A percentile compares a stretch with the other conserved stretches of the same genome.
Conservation (phyloP, 495 filamentous ascomycete genomes). For the Daldinia bambusicola region DNA sequence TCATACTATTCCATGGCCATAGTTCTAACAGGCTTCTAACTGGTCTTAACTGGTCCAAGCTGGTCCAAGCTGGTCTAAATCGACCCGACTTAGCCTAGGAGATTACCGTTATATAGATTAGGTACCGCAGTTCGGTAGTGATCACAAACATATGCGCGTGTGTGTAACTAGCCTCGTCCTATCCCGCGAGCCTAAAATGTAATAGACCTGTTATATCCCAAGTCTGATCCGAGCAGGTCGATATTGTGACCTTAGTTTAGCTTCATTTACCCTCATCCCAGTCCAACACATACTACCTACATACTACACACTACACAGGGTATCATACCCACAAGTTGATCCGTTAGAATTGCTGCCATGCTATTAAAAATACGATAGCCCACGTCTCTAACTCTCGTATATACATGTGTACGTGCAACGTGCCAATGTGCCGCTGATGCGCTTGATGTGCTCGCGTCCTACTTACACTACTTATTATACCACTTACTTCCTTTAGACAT, state of each 20-base stretch:
- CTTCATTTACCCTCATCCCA: slow-evolving; percentile 27
- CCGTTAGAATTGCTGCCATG: slow-evolving; percentile 20
- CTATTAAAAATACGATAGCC: slow-evolving; percentile 33
- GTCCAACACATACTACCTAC: background rate
- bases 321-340: slow-evolving; percentile 26
- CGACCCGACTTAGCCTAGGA: slow-evolving; percentile 15
- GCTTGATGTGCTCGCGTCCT: background rate
- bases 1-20: slow-evolving; percentile 5
- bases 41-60: background rate
- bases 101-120: slow-evolving; percentile 26
- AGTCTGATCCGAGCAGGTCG: background rate
- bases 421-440: background rate
- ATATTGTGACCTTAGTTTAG: slow-evolving; percentile 21
- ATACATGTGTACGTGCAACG: slow-evolving; percentile 19
- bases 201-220: slow-evolving; percentile 33
- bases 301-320: background rate
- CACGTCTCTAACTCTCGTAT: slow-evolving; percentile 22
- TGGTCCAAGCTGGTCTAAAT: background rate
- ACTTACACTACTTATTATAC: background rate
- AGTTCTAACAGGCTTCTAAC: background rate
- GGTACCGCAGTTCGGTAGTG: slow-evolving; percentile 27
- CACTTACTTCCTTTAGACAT: slow-evolving; percentile 5
- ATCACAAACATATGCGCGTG: slow-evolving; percentile 25
- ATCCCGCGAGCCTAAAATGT: slow-evolving; percentile 34
- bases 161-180: slow-evolving; percentile 36